Evolutionary conservation across 2,329 filamentous ascomycete genomes (phyloP), one percentile per base, ranked within the genome.

Genomic region (Aureobasidium sp.): DNA sequence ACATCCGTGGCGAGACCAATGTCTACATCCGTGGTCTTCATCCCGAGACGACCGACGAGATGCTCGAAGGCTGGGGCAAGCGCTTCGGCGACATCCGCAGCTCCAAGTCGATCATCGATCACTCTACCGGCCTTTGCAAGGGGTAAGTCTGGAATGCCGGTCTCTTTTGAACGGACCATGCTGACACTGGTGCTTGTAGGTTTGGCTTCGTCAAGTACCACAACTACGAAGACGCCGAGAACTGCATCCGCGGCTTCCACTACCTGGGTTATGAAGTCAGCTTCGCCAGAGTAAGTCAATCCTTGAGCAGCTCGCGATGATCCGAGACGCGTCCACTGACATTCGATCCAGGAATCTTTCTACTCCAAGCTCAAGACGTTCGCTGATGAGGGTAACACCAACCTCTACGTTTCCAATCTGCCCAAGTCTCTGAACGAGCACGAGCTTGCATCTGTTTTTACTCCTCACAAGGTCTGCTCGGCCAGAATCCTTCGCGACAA

Each of bases 171-270:
- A 67, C 63, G 55, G 51, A 48, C 20, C 55, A 22, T 64, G 63
- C 71, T 78, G 63, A 79, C 66, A 11, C 8, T 41, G 62, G 15
- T n/a, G 3, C 5, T 20, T 22, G 69, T 34, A 97, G 94, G 15
- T 99, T 97, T 72, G 94, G 94, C 5, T 99, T 99, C 73, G 93
- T 96, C 74, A 96, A 97, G 76, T 99, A 96, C 74, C 89, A 84
- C 74, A 88, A 90, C 68, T 89, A 89, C 65, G 86, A 87, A 61
- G 87, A 97, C 67, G 96, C 94, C 14, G 92, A 97, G 78, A 89
- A 91, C 71, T 97, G 94, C 74, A 99, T 99, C 71, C 90, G 91
- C 59, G 94, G 91, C 48, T 97, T 99, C 74, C 93, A 94, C 73
- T 88, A 89, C 70, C 85, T 96, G 67, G 93, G 93, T 60, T 99